A percentile compares a stretch with the other conserved stretches of the same genome.
Evolutionary conservation across 306 rosid species (phyloP).

Genomic region (Hippophae gyantsensis): DNA sequence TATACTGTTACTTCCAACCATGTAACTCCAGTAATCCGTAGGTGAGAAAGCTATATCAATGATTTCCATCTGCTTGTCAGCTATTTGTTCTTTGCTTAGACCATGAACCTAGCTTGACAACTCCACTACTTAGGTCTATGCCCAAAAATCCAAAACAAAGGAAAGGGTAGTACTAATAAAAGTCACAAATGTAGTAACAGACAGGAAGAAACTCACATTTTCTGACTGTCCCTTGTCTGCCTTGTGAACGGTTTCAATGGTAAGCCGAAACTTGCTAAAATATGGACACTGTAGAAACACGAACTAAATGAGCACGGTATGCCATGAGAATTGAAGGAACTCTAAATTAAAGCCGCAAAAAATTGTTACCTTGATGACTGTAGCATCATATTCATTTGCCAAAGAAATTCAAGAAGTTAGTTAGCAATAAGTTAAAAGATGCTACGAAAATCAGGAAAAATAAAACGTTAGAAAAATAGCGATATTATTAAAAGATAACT

Average conservation of each 20-base stretch:
- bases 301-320: constrained; percentile 3
- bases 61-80: constrained; percentile 31
- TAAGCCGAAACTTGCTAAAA: constrained; percentile 33
- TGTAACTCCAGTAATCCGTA: constrained; percentile 37
- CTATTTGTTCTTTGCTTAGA: constrained; percentile 30
- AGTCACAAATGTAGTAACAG: neutral
- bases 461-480: neutral
- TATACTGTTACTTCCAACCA: constrained; percentile 20
- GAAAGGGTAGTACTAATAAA: neutral
- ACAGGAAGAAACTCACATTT: constrained; percentile 24
- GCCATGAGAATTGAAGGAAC: neutral
- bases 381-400: constrained; percentile 8
- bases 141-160: neutral
- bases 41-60: constrained; percentile 33
- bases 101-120: constrained; percentile 32
- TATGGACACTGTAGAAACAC: constrained; percentile 35
- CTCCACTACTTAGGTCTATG: neutral
- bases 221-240: constrained; percentile 36
- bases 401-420: constrained; percentile 8
- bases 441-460: neutral
- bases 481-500: constrained; percentile 1
- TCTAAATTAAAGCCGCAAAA: constrained; percentile 7
- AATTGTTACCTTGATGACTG: constrained; percentile 31
- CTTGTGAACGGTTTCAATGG: constrained; percentile 30
- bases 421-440: constrained; percentile 3